Conservation (phyloP, 371 early-diverging fungal genomes). For the Mortierella sp. region DNA sequence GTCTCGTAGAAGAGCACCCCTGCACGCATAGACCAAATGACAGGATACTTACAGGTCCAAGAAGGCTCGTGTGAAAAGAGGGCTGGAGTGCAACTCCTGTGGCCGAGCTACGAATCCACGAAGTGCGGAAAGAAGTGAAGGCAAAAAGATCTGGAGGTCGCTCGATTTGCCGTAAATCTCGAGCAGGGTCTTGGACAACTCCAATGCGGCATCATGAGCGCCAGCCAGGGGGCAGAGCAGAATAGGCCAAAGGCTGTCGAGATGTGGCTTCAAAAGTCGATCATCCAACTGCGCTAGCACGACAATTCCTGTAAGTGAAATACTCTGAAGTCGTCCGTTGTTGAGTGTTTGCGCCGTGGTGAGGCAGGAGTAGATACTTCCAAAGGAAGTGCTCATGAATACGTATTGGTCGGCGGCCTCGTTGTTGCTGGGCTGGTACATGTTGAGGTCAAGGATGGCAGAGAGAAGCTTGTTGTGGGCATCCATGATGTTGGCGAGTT, state of each 20-base stretch:
- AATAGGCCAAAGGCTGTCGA: conserved; percentile 52
- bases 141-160: conserved; percentile 64
- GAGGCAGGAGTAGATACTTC: conserved; percentile 38
- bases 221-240: conserved; percentile 30
- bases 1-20: conserved; percentile 6
- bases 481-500: conserved; percentile 43
- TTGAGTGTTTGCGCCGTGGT: conserved; percentile 18
- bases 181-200: conserved; percentile 57
- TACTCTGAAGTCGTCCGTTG: conserved; percentile 35
- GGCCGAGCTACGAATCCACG: conserved; percentile 33
- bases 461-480: conserved; percentile 43
- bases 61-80: conserved; percentile 61
- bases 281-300: conserved; percentile 47
- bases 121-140: conserved; percentile 59
- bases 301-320: conserved; percentile 43
- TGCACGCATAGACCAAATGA: not conserved
- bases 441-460: conserved; percentile 40
- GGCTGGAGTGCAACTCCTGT: conserved; percentile 52
- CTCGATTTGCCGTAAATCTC: conserved; percentile 69
- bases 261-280: conserved; percentile 44
- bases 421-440: conserved; percentile 57
- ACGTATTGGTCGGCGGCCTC: conserved; percentile 46
- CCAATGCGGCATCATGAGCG: conserved; percentile 39
- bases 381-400: conserved; percentile 49
- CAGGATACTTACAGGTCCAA: conserved; percentile 59